Percentiles rank a stretch among this genome's conserved stretches.
Conservation (phyloP, 441 rosid genomes). For the Pelargonium citronellum region DNA sequence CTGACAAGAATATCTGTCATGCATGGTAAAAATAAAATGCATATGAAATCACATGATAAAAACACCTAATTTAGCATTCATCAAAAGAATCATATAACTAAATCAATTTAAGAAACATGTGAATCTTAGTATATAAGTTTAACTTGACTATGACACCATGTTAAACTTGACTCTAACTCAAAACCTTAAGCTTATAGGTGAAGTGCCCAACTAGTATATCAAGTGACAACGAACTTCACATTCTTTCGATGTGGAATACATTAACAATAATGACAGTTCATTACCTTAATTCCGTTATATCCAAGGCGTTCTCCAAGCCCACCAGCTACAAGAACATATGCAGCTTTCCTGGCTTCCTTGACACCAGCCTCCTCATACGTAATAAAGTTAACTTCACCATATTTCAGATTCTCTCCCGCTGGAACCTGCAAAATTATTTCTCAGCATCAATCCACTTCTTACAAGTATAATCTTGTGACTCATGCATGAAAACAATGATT, state of each 20-base stretch:
- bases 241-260: not conserved
- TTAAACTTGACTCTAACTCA: too few relatives aligned
- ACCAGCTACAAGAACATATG: conserved; percentile 97
- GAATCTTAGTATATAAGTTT: not conserved
- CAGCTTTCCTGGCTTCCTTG: conserved; percentile 72
- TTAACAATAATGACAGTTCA: not conserved
- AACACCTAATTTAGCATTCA: not conserved
- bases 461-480: not conserved
- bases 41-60: not conserved
- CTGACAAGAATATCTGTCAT: not conserved
- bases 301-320: conserved; percentile 99
- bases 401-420: conserved; percentile 67
- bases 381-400: conserved; percentile 61
- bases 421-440: conserved; percentile 55
- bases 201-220: not conserved
- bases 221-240: not conserved
- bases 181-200: too few relatives aligned
- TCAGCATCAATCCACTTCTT: not conserved
- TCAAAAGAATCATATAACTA: not conserved
- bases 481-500: not conserved
- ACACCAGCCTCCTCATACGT: conserved; percentile 76
- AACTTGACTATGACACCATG: too few relatives aligned
- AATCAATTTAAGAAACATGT: not conserved
- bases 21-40: not conserved
- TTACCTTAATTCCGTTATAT: conserved; percentile 93